Evolutionary conservation across 73 alveolate genomes (phyloP).

Genomic region (Paramecium sexaurelia): DNA sequence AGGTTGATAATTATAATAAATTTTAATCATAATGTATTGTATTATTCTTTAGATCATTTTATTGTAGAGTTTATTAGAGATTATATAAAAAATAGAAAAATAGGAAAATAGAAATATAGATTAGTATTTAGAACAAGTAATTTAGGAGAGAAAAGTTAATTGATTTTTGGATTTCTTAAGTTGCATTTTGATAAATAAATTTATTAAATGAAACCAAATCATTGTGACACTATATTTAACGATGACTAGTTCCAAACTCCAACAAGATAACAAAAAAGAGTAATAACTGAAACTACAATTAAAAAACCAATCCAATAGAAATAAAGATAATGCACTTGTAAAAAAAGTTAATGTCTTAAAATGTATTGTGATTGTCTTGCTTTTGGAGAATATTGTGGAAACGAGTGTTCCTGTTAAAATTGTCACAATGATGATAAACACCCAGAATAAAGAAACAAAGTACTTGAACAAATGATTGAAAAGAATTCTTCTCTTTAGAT

Average conservation of each 20-base stretch:
- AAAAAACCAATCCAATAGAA: not conserved
- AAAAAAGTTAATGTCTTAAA: slow-evolving; percentile 24
- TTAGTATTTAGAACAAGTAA: not conserved
- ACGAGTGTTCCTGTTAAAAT: slow-evolving; percentile 1
- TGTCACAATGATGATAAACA: slow-evolving; percentile 10
- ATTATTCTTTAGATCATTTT: not conserved
- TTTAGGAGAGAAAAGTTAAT: not conserved
- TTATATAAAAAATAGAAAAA: too few species aligned
- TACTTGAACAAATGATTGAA: not conserved
- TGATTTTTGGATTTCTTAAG: not conserved
- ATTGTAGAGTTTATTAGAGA: not conserved
- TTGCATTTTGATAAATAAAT: not conserved
- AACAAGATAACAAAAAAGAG: not conserved
- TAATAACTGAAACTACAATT: not conserved
- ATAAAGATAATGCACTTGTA: slow-evolving; percentile 9
- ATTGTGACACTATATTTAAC: not conserved
- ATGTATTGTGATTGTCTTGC: slow-evolving; percentile 41
- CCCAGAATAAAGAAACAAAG: not conserved
- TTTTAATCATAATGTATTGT: not conserved
- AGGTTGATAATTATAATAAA: not conserved
- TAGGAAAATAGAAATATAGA: too few species aligned
- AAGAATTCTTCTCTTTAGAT: not conserved
- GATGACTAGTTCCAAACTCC: slow-evolving; percentile 26
- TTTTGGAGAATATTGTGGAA: not conserved
- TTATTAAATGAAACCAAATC: not conserved